Base-by-base conservation (phyloP, 169 alveolate genomes). In the Eimeria acervulina region DNA sequence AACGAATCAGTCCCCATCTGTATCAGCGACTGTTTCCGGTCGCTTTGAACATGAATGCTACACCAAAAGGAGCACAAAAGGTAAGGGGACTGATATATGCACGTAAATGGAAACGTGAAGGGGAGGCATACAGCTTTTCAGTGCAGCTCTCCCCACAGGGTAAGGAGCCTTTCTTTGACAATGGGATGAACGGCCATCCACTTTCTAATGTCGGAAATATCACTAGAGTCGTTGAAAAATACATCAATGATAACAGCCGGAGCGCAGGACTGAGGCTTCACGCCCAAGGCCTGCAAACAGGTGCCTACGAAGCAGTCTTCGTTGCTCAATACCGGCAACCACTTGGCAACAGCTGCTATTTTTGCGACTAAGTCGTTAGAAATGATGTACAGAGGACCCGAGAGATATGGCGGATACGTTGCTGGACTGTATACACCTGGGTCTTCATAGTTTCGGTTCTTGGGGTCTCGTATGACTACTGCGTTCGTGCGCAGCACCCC, bases 221-320 rank as follows among this genome's bases (percentile, higher is more conserved):
- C 85, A 28, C 55, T 33, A 59, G 23, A 74, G 59, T 40, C 59
- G 13, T 8, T 40, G 85, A 19, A 36, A 40, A 38, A 74, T 36
- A 74, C 61, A 33, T 40, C 55, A 28, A 80, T 80, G 2, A 28
- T 31, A 28, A 70, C 90, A 0, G 17, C 70, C 38, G 90, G 90
- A 28, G 68, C 68, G 42, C 51, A 40, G 68, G 63, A 42, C 44
- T 80, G 68, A 42, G 66, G 90, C n/a, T 42, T 38, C 28, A 44
- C 90, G 23, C 90, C 90, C 28, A 80, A 44, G 12, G 68, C 90
- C 28, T 80, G 44, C 70, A 80, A 23, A n/a, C 44, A 44, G 70
- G 68, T 28, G 66, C 90, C 90, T 28, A 80, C 90, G 68, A 80
- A 80, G 68, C 90, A 80, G 70, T 80, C 90, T 26, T 80, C 90